phyloP scores from a whole-genome alignment of 179 eudicot genomes.

The Silene coronaria region DNA sequence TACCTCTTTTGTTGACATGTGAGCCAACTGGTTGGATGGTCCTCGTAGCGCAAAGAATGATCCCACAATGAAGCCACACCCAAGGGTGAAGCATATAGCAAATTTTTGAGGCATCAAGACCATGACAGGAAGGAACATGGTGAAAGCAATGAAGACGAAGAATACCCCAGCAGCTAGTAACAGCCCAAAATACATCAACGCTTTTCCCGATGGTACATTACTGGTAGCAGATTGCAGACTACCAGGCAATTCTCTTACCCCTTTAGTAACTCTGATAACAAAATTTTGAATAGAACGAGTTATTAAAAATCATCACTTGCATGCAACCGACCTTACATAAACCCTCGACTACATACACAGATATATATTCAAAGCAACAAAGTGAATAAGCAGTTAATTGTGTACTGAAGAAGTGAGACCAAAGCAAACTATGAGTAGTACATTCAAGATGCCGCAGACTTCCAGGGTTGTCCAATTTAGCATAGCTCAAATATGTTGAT shows the following conservation, averaged over 20 bases:
- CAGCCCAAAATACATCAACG: constrained; percentile 84
- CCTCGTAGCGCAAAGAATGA: constrained; percentile 91
- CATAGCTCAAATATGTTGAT: not conserved
- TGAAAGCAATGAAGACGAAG: constrained; percentile 90
- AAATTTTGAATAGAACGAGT: not conserved
- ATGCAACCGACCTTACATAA: not conserved
- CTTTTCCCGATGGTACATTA: constrained; percentile 78
- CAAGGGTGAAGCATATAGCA: constrained; percentile 87
- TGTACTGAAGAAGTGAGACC: not conserved
- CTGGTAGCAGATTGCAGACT: constrained; percentile 88
- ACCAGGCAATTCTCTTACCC: constrained; percentile 85
- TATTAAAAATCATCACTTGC: not conserved
- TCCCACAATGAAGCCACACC: constrained; percentile 82
- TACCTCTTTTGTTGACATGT: constrained; percentile 93
- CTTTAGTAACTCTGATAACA: constrained; percentile 72
- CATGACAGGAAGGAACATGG: constrained; percentile 92
- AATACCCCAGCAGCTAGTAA: constrained; percentile 84
- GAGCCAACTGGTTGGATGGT: constrained; percentile 78
- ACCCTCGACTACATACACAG: not conserved
- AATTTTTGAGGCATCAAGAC: constrained; percentile 95
- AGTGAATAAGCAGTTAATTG: not conserved
- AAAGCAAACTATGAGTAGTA: not conserved
- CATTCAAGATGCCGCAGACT: too few species aligned
- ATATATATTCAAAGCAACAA: not conserved
- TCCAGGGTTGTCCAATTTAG: too few species aligned